Evolutionary conservation across 768 basidiomycete species (phyloP).

Genomic region (Trametes cubensis): DNA sequence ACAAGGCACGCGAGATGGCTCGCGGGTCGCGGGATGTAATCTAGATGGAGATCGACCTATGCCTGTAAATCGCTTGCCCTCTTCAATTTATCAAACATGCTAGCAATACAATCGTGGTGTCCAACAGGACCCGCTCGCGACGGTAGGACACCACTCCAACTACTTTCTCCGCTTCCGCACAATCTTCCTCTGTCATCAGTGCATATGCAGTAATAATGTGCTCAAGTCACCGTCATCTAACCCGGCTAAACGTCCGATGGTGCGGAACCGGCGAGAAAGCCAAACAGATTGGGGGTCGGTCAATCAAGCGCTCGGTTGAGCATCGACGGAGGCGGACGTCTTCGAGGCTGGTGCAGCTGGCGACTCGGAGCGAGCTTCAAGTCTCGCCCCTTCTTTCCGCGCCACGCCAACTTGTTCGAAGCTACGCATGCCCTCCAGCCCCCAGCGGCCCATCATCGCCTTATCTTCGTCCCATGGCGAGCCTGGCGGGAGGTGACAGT

Average conservation of each 20-base stretch:
- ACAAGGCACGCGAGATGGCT: slow-evolving; percentile 8
- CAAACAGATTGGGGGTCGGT: slow-evolving; percentile 1
- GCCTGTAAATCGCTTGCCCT: slow-evolving; percentile 17
- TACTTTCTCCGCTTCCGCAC: background rate
- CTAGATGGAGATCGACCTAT: slow-evolving; percentile 18
- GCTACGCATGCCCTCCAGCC: slow-evolving; percentile 86
- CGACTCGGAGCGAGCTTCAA: slow-evolving; percentile 20
- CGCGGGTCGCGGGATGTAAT: slow-evolving; percentile 15
- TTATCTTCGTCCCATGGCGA: slow-evolving; percentile 99
- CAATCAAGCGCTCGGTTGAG: slow-evolving; percentile 11
- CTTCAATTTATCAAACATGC: slow-evolving; percentile 13
- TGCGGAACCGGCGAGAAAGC: background rate
- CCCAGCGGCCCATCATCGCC: slow-evolving; percentile 92
- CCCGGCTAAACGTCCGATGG: background rate
- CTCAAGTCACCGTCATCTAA: background rate
- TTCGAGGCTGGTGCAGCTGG: background rate
- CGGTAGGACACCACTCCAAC: background rate
- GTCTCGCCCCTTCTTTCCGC: slow-evolving; percentile 49
- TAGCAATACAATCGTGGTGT: slow-evolving; percentile 10
- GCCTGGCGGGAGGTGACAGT: slow-evolving; percentile 45
- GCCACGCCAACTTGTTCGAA: slow-evolving; percentile 76
- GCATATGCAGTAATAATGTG: background rate
- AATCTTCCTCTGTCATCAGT: background rate
- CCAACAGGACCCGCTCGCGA: background rate
- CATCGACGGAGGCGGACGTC: background rate